A percentile compares a stretch with the other conserved stretches of the same genome.
phyloP scores from a whole-genome alignment of 768 basidiomycete species.

The Calocera cornea region DNA sequence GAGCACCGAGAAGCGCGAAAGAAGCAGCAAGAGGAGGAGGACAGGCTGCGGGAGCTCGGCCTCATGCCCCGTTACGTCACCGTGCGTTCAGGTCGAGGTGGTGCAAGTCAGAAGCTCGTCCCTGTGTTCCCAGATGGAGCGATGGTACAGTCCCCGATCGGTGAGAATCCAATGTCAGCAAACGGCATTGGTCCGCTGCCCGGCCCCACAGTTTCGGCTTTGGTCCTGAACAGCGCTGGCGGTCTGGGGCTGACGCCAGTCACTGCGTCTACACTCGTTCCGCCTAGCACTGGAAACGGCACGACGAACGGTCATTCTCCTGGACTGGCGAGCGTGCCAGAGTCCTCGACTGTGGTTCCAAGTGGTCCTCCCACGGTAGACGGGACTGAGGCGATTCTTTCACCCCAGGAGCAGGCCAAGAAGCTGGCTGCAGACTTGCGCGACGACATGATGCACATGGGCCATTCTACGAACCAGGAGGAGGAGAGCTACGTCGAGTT shows the following conservation, averaged over 20 bases:
- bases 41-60: not conserved
- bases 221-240: not conserved
- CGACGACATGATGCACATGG: not conserved
- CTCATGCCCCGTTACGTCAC: not conserved
- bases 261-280: not conserved
- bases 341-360: not conserved
- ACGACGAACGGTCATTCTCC: not conserved
- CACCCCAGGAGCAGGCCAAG: not conserved
- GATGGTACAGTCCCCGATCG: not conserved
- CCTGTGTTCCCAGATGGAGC: not conserved
- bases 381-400: not conserved
- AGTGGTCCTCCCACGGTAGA: not conserved
- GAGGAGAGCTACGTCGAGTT: constrained; percentile 18
- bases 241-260: not conserved
- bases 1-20: not conserved
- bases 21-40: not conserved
- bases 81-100: not conserved
- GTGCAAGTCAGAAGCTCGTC: not conserved
- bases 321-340: not conserved
- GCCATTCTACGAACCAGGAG: not conserved
- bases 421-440: not conserved
- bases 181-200: not conserved
- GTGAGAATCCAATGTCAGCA: not conserved
- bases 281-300: not conserved
- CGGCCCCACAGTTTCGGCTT: not conserved